A percentile compares a stretch with the other conserved stretches of the same genome.
These are phyloP conservation scores for Annulohypoxylon moriforme DNA, from an alignment of 495 filamentous ascomycete species.

Conservation along the genomic window DNA sequence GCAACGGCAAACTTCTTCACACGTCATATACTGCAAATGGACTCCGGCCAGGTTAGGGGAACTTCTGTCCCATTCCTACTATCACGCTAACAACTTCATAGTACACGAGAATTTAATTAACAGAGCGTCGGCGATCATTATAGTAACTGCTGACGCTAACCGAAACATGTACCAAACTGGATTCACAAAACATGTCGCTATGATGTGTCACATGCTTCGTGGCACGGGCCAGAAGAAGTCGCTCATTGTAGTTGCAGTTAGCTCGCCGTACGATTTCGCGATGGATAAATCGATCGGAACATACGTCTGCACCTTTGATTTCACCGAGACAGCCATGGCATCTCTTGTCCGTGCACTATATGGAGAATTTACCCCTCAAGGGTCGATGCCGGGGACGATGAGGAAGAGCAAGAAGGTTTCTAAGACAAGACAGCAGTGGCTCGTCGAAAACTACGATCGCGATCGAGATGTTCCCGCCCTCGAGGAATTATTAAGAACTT, in stretches of 20 bases:
- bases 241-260: constrained; percentile 86
- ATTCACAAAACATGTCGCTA: constrained; percentile 92
- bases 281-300: constrained; percentile 87
- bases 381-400: constrained; percentile 81
- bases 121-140: constrained; percentile 83
- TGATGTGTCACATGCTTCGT: constrained; percentile 78
- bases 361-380: constrained; percentile 78
- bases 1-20: constrained; percentile 84
- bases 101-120: constrained; percentile 92
- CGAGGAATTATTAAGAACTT: constrained; percentile 71
- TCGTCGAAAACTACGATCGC: constrained; percentile 85
- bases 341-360: constrained; percentile 84
- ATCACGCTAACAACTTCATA: constrained; percentile 32
- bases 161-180: constrained; percentile 90
- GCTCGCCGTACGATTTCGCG: constrained; percentile 95
- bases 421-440: constrained; percentile 87
- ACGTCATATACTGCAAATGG: constrained; percentile 93
- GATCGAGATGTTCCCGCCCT: constrained; percentile 78
- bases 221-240: constrained; percentile 72
- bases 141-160: constrained; percentile 90
- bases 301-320: constrained; percentile 93
- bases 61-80: neutral
- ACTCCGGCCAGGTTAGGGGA: constrained; percentile 70
- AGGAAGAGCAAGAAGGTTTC: constrained; percentile 83
- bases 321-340: constrained; percentile 87